Evolutionary conservation across 257 asterid species (phyloP), one percentile per base, ranked within the genome.

Genomic region (Jacaranda copaia): DNA sequence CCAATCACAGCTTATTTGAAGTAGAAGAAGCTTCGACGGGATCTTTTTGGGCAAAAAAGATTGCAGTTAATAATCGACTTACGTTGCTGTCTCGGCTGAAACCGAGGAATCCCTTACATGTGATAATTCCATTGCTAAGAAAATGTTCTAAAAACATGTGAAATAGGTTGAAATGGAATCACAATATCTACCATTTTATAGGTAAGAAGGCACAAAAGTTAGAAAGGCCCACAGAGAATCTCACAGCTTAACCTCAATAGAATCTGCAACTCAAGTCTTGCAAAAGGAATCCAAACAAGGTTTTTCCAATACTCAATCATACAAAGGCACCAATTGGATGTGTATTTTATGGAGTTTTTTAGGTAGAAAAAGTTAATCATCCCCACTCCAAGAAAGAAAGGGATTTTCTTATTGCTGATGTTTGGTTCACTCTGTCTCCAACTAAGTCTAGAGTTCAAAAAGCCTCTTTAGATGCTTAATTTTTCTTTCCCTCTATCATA

Each of bases 211-310:
- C 72, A 52, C 59, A 62, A 75, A 8, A 39, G n/a, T 20, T 52
- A 63, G 72, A 52, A 74, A 72, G 66, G 16, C 81, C 84, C 66
- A 55, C 13, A 19, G 65, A 70, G 88, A 85, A 82, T 88, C 90
- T 86, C 83, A 78, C 74, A 62, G 52, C 76, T 63, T 58, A 78
- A 80, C 67, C 67, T 64, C 46, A 72, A 70, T 40, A 63, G 89
- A 90, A 82, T 90, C 88, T 79, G 40, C 63, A 70, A 81, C 76
- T 79, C 79, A 84, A 83, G 55, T 78, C 84, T 84, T 52, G 57
- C 83, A 59, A 75, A 76, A 55, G 70, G 82, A 74, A 70, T 68
- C 79, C 62, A 59, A 74, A 70, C 70, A 42, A 48, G 42, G 61
- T 48, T 55, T 57, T 82, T 76, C 87, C 60, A 71, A 70, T 77